phyloP scores from a whole-genome alignment of 257 asterid genomes.

The Petrea volubilis region DNA sequence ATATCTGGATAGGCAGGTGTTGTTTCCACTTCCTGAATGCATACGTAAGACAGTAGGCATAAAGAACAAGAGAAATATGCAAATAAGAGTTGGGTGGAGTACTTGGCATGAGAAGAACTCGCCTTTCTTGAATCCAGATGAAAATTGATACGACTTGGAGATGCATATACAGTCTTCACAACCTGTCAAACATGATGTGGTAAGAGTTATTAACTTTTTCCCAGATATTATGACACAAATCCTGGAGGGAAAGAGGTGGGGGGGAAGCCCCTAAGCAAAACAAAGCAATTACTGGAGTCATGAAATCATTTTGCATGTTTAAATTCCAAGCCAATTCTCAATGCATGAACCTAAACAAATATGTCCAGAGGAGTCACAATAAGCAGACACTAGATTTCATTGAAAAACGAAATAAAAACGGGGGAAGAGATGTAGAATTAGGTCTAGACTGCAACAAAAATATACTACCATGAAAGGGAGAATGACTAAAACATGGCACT shows the following conservation, averaged over 20 bases:
- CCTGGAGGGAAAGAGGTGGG: too few relatives aligned
- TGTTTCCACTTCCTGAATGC: conserved; percentile 88
- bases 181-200: conserved; percentile 54
- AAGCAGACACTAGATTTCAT: neutral
- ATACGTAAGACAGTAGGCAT: conserved; percentile 24
- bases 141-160: conserved; percentile 96
- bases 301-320: neutral
- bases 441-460: conserved; percentile 7
- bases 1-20: conserved; percentile 95
- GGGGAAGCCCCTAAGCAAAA: too few relatives aligned
- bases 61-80: conserved; percentile 12
- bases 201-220: neutral
- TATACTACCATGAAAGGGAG: neutral
- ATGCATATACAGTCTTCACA: conserved; percentile 95
- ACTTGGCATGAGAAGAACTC: conserved; percentile 33
- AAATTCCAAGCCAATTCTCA: neutral
- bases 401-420: neutral
- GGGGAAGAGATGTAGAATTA: neutral
- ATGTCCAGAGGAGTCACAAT: neutral
- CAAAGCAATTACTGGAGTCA: neutral
- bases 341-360: neutral
- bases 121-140: conserved; percentile 98
- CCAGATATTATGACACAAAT: conserved; percentile 12
- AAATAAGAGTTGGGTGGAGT: conserved; percentile 13
- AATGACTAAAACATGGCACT: conserved; percentile 3